Evolutionary conservation across 1,284 basidiomycete species (phyloP).

Genomic region (Leccinum angustisporum): DNA sequence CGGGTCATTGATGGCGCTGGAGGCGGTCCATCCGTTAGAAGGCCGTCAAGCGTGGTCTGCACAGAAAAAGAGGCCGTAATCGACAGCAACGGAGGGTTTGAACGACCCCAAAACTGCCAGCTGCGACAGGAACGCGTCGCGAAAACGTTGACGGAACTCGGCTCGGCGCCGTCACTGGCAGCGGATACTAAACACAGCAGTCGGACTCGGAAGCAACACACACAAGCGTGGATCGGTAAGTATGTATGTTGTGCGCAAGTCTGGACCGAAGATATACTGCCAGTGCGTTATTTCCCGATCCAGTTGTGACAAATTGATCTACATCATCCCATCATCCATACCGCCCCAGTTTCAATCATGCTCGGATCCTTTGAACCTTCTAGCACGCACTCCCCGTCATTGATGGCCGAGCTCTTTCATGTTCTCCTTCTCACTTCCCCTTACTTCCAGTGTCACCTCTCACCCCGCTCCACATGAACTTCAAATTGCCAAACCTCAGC

Average conservation of each 20-base stretch:
- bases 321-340: conserved; percentile 9
- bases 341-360: neutral
- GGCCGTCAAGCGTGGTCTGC: conserved; percentile 7
- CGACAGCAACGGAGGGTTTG: conserved; percentile 5
- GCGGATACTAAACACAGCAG: conserved; percentile 1
- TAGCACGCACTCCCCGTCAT: conserved; percentile 7
- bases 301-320: conserved; percentile 21
- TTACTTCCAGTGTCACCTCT: conserved; percentile 4
- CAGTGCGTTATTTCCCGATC: conserved; percentile 12
- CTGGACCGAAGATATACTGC: neutral
- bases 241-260: conserved; percentile 1
- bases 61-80: neutral
- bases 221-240: neutral
- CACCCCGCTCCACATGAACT: conserved; percentile 22
- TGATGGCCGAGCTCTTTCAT: conserved; percentile 20
- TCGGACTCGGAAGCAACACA: neutral
- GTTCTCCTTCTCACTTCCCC: neutral
- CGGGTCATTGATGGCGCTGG: neutral
- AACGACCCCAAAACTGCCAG: conserved; percentile 37
- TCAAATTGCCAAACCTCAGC: conserved; percentile 6
- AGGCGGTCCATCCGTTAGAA: conserved; percentile 2
- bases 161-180: conserved; percentile 8
- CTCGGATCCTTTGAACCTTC: conserved; percentile 20
- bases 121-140: conserved; percentile 22
- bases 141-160: conserved; percentile 12